A percentile compares a stretch with the other conserved stretches of the same genome.
Evolutionary conservation across 306 rosid genomes (phyloP).

Genomic region (Casuarina glauca): DNA sequence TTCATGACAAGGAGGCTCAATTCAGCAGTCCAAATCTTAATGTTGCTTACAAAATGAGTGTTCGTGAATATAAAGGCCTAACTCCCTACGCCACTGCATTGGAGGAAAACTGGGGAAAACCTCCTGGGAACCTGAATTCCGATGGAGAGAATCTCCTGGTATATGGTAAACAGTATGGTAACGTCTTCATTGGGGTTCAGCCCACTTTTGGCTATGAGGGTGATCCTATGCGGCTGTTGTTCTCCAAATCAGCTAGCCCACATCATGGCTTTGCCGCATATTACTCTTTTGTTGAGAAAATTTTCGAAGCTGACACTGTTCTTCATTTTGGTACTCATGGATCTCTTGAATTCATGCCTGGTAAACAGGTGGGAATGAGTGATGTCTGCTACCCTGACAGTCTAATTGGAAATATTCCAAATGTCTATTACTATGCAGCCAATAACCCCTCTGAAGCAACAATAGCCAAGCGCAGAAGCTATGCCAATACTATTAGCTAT

Average conservation of each 20-base stretch:
- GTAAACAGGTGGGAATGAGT: conserved; percentile 99
- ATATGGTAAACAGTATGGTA: conserved; percentile 88
- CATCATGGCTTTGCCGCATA: conserved; percentile 99
- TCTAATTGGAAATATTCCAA: conserved; percentile 92
- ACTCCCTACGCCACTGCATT: conserved; percentile 81
- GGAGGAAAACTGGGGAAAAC: conserved; percentile 98
- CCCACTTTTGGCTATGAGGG: conserved; percentile 99
- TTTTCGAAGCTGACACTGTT: conserved; percentile 91
- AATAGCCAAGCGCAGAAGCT: conserved; percentile 96
- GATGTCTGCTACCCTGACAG: conserved; percentile 94
- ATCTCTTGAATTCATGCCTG: conserved; percentile 99
- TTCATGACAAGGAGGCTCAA: conserved; percentile 98
- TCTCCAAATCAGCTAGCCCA: conserved; percentile 99
- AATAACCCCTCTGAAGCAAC: conserved; percentile 99
- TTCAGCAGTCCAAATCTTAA: conserved; percentile 96
- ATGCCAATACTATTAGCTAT: conserved; percentile 96
- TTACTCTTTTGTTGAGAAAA: conserved; percentile 86
- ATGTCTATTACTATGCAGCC: conserved; percentile 91
- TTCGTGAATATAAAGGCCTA: conserved; percentile 76
- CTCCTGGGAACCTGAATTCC: conserved; percentile 93
- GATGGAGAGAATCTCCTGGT: conserved; percentile 97
- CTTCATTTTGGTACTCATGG: conserved; percentile 99
- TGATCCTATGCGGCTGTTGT: conserved; percentile 93
- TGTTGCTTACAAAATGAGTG: conserved; percentile 87
- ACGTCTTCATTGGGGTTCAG: conserved; percentile 93